Base-by-base conservation (phyloP, 2,329 filamentous ascomycete species). In the Fusarium abutilonis region DNA sequence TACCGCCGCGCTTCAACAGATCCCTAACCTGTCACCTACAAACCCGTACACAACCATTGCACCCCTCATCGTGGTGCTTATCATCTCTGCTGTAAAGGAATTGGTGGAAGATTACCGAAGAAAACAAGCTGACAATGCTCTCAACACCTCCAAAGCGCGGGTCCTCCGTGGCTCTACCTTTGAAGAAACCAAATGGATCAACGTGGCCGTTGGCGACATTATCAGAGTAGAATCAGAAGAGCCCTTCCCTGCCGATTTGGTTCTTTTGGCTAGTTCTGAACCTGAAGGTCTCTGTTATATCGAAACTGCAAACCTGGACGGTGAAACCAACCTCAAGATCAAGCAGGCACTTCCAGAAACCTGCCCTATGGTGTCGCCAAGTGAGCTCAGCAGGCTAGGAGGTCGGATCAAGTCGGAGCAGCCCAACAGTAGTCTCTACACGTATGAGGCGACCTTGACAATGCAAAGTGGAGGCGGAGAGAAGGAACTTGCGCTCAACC, bases 211-310 rank as follows among this genome's bases (percentile, higher is more conserved):
- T 3, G 95, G 95, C 66, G 95, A 99, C 74, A 91, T 98, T 65
- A 81, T 99, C 43, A 87, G 93, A 17, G 93, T 99, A 55, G 89
- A 98, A 73, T 97, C 93, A 0, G 96, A 99, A 74, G 89, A 97
- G 73, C 89, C 95, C 0, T 98, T 99, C 73, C 95, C 95, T 0
- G 93, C 95, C 34, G 95, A 99, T 77, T 77, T 99, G 65, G 92
- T 98, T 5, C 82, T 99, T 23, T 81, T 99, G 53, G 93, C 95
- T 9, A 96, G 92, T 72, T 98, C 95, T 7, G 96, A 99, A 75
- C 96, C 95, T 1, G 95, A 99, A 79, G 95, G 95, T 70, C 80
- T 99, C 53, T 99, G 95, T 78, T 99, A 99, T 75, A 98, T 99
- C 73, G 95, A 99, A 79, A 99, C 95, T 2, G 94, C 95, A 21